phyloP scores from a whole-genome alignment of 2,329 filamentous ascomycete species.

The Colletotrichum neosansevieriae region DNA sequence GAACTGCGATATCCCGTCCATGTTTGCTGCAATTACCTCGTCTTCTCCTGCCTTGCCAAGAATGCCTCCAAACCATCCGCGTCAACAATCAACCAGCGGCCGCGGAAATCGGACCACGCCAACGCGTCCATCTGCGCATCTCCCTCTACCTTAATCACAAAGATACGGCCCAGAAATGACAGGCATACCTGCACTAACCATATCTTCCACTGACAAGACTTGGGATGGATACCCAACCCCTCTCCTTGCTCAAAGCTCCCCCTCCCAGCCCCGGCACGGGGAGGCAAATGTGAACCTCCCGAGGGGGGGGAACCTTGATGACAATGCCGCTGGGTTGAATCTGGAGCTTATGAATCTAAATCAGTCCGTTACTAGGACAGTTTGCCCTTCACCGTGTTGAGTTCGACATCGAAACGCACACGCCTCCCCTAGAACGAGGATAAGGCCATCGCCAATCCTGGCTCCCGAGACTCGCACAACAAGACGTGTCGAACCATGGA shows the following conservation, averaged over 20 bases:
- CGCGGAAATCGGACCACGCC: slow-evolving; percentile 6
- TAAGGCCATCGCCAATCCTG: not conserved
- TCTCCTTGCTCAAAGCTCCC: not conserved
- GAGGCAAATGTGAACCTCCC: not conserved
- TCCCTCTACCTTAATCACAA: not conserved
- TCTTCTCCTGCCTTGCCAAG: not conserved
- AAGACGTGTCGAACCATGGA: not conserved
- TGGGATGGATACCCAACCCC: slow-evolving; percentile 14
- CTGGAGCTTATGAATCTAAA: slow-evolving; percentile 11
- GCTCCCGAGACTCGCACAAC: not conserved
- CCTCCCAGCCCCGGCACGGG: slow-evolving; percentile 2
- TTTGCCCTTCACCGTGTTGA: slow-evolving; percentile 1
- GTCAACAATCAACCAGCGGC: not conserved
- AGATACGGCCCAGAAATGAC: not conserved
- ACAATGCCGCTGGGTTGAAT: not conserved
- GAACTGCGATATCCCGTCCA: not conserved
- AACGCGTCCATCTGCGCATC: not conserved
- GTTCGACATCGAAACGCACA: slow-evolving; percentile 33
- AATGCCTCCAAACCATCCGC: not conserved
- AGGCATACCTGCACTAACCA: not conserved
- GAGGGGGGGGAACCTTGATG: slow-evolving; percentile 25
- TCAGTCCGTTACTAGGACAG: not conserved
- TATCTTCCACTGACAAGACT: not conserved
- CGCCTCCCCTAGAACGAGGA: slow-evolving; percentile 21
- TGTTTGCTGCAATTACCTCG: not conserved